Evolutionary conservation across 495 filamentous ascomycete species (phyloP).

Genomic region (Penicillium argentinense): DNA sequence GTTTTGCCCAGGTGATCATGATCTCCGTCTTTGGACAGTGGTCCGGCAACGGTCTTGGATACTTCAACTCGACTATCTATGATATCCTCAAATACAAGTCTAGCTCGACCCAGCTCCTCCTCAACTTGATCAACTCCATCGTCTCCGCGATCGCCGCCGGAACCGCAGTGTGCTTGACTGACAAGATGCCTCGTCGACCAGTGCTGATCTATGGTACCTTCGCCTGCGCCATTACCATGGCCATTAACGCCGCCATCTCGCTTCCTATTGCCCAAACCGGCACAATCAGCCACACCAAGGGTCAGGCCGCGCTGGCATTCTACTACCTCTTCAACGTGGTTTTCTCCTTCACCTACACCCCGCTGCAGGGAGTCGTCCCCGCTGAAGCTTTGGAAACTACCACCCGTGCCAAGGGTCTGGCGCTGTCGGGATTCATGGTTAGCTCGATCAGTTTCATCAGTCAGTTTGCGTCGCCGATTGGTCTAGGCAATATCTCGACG

Average conservation of each 20-base stretch:
- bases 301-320: conserved; percentile 58
- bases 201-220: conserved; percentile 61
- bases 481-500: conserved; percentile 51
- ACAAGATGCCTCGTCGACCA: conserved; percentile 62
- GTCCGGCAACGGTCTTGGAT: conserved; percentile 50
- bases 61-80: conserved; percentile 47
- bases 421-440: conserved; percentile 54
- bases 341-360: conserved; percentile 68
- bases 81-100: conserved; percentile 39
- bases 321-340: conserved; percentile 70
- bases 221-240: conserved; percentile 49
- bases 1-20: conserved; percentile 60
- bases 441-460: conserved; percentile 62
- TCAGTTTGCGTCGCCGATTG: conserved; percentile 57
- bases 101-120: conserved; percentile 57
- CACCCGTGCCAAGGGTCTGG: conserved; percentile 67
- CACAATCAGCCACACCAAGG: conserved; percentile 46
- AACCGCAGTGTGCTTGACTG: conserved; percentile 64
- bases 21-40: conserved; percentile 60
- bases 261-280: conserved; percentile 43
- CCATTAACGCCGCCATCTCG: conserved; percentile 39
- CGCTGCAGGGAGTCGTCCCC: conserved; percentile 69
- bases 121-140: conserved; percentile 64
- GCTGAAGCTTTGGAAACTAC: conserved; percentile 64
- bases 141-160: conserved; percentile 67